Evolutionary conservation across 202 grass and related monocot genomes (phyloP), one percentile per base, ranked within the genome.

Genomic region (Bolboschoenoplectus hybrid): DNA sequence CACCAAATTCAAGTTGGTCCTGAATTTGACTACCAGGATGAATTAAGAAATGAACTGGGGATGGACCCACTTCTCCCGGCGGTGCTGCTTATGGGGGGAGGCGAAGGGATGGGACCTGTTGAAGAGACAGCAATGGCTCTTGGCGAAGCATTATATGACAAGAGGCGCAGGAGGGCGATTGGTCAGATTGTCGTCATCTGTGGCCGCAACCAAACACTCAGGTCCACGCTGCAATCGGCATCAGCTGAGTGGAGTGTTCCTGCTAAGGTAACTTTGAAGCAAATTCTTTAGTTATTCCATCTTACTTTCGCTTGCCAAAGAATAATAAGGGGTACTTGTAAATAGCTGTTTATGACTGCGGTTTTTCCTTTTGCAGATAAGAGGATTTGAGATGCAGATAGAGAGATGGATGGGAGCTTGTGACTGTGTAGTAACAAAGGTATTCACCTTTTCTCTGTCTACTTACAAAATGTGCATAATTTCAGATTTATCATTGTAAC

Each of bases 371-470:
- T 51, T 67, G 45, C 88, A 97, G 92, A 86, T 94, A 50, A 92
- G 84, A 87, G 90, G 92, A 84, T 94, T 97, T 55, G 94, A 94
- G 79, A 94, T 85, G 10, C 90, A 91, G 84, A 94, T 97, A 83
- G 92, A 97, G 38, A 94, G 87, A 85, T 97, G 94, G 94, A 97
- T 97, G 92, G 88, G 81, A 5, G 83, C 92, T 84, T 97, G 92
- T 49, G 95, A 97, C 63, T 97, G 95, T 85, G 94, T 94, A 85
- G 91, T 94, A 72, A 97, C 91, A 9, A 97, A 94, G 88, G 92
- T 89, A 83, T 49, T 34, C 82, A 81, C 3, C 7, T 58, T 34
- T 38, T 51, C 2, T 47, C 75, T 9, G 12, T 82, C 36, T 7
- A 74, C 82, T 3, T 67, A n/a, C 46, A 61, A 40, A 11, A 7